phyloP scores from a whole-genome alignment of 1,139 yeast genomes.

The Pneumocystis jirovecii region DNA sequence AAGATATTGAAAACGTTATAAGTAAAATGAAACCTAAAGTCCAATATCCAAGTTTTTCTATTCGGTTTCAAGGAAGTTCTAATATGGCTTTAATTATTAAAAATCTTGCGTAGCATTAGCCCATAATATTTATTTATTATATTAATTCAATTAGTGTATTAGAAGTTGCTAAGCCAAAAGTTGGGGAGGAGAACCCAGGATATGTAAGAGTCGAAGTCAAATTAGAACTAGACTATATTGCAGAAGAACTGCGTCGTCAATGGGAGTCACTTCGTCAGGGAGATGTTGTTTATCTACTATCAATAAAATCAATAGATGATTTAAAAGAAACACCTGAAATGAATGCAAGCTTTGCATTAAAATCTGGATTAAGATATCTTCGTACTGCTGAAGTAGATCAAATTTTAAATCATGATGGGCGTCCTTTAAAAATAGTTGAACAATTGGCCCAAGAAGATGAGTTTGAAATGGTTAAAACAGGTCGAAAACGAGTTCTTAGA shows the following conservation, averaged over 20 bases:
- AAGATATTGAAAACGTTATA: conserved; percentile 20
- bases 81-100: conserved; percentile 22
- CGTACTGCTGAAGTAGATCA: conserved; percentile 20
- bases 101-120: conserved; percentile 10
- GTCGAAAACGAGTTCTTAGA: conserved; percentile 8
- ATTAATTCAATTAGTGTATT: conserved; percentile 12
- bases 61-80: conserved; percentile 21
- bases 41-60: conserved; percentile 4
- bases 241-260: conserved; percentile 16
- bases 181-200: conserved; percentile 18
- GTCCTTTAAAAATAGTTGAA: conserved; percentile 6
- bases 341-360: conserved; percentile 7
- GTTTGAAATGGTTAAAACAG: conserved; percentile 4
- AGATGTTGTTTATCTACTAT: conserved; percentile 22
- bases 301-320: conserved; percentile 15
- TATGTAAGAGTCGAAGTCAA: conserved; percentile 18
- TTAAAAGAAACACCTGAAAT: conserved; percentile 11
- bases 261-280: conserved; percentile 24
- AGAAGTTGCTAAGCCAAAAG: conserved; percentile 19
- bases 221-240: conserved; percentile 18
- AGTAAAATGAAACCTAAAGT: conserved; percentile 18
- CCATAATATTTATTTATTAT: not conserved
- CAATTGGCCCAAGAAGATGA: not conserved
- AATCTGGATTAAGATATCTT: conserved; percentile 17
- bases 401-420: conserved; percentile 15